Percentiles rank a stretch among this genome's conserved stretches.
These are phyloP conservation scores for Sarocladiaceae sp. DNA, from an alignment of 2,329 filamentous ascomycete species.

Conservation along the genomic window DNA sequence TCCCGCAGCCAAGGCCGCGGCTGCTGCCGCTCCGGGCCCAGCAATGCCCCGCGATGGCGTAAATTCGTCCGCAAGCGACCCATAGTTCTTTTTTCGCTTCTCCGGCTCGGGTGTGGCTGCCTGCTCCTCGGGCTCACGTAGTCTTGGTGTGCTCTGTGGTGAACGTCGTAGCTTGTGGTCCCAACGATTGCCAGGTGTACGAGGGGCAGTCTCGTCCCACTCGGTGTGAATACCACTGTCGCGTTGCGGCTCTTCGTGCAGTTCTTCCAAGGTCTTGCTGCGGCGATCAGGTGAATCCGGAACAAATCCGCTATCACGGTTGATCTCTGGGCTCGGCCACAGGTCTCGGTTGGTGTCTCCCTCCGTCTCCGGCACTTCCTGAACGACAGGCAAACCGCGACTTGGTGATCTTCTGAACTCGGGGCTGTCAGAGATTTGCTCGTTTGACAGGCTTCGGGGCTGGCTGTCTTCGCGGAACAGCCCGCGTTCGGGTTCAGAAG, in stretches of 20 bases:
- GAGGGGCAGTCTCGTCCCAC: slow-evolving; percentile 29
- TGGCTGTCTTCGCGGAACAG: slow-evolving; percentile 27
- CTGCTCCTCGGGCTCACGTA: slow-evolving; percentile 33
- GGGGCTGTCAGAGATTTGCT: slow-evolving; percentile 20
- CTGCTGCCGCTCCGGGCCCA: slow-evolving; percentile 9
- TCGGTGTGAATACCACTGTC: slow-evolving; percentile 57
- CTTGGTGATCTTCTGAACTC: slow-evolving; percentile 37
- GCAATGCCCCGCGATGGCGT: slow-evolving; percentile 10
- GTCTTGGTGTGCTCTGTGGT: slow-evolving; percentile 31
- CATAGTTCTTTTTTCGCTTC: slow-evolving; percentile 14
- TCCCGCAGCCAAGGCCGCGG: slow-evolving; percentile 14
- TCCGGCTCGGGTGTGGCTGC: slow-evolving; percentile 37
- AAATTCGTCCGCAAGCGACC: background rate
- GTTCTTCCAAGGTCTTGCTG: slow-evolving; percentile 21
- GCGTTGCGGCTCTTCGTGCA: slow-evolving; percentile 33
- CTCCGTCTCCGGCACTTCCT: slow-evolving; percentile 45
- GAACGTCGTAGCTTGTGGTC: slow-evolving; percentile 26
- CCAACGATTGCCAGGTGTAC: slow-evolving; percentile 16
- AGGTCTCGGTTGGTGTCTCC: slow-evolving; percentile 22
- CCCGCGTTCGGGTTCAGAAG: slow-evolving; percentile 23
- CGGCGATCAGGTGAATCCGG: slow-evolving; percentile 39
- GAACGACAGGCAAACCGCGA: slow-evolving; percentile 46
- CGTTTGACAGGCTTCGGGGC: slow-evolving; percentile 17
- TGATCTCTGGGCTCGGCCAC: slow-evolving; percentile 29
- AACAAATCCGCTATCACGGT: slow-evolving; percentile 28